Conservation (phyloP, 495 filamentous ascomycete species). For the Neurospora africana region DNA sequence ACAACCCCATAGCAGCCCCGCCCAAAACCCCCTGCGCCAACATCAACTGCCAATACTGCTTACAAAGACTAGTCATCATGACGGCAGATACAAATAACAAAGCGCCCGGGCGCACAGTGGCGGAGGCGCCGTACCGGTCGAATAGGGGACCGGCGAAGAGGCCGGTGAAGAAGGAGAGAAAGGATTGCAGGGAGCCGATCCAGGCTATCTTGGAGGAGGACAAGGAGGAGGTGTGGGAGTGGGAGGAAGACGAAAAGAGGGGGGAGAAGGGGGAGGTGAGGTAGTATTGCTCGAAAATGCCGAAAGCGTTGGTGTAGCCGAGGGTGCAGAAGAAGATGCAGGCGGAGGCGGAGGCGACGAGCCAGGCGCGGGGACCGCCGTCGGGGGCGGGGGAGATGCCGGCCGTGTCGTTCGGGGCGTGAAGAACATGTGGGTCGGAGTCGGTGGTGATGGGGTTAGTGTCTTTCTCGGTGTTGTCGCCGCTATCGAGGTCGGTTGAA, state of each 20-base stretch:
- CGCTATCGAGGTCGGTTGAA: neutral
- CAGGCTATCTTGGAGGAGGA: conserved; percentile 43
- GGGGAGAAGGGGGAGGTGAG: conserved; percentile 2
- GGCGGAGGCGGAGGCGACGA: conserved; percentile 12
- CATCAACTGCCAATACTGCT: conserved; percentile 50
- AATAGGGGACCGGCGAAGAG: conserved; percentile 39
- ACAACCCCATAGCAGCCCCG: conserved; percentile 39
- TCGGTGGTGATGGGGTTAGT: neutral
- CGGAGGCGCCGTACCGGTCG: conserved; percentile 36
- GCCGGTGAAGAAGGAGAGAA: conserved; percentile 36
- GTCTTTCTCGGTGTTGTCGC: neutral
- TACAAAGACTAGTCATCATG: conserved; percentile 51
- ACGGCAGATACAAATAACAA: conserved; percentile 28
- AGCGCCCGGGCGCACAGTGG: conserved; percentile 29
- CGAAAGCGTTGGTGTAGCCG: conserved; percentile 55
- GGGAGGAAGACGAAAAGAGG: neutral
- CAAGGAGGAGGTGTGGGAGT: conserved; percentile 32
- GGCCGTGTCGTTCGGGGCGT: neutral
- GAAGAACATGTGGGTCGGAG: neutral
- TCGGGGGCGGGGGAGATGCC: conserved; percentile 9
- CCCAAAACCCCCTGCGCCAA: conserved; percentile 50
- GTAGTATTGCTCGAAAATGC: conserved; percentile 51
- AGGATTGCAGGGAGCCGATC: conserved; percentile 43
- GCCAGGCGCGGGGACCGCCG: conserved; percentile 18
- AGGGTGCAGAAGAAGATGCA: conserved; percentile 40